phyloP scores from a whole-genome alignment of 495 filamentous ascomycete genomes.

The Penicillium canariense region DNA sequence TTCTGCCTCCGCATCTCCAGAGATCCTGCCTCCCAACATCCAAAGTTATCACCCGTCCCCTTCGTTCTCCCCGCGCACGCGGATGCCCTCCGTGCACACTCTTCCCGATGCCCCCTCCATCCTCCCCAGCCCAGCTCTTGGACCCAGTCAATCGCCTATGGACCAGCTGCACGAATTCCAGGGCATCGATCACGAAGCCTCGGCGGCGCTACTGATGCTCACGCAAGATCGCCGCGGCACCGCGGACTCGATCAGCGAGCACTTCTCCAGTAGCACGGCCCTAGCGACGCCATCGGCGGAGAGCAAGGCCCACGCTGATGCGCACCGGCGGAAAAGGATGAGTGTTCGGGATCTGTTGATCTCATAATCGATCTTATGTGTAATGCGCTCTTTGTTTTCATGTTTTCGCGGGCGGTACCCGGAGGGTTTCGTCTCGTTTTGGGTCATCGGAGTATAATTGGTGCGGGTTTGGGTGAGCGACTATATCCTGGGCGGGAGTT shows the following conservation, averaged over 20 bases:
- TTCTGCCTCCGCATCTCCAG: constrained; percentile 41
- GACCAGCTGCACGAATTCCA: constrained; percentile 27
- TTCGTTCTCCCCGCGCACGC: constrained; percentile 38
- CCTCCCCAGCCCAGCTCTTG: constrained; percentile 44
- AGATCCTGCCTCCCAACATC: constrained; percentile 23
- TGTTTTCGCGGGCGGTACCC: not conserved
- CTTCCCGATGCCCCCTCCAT: constrained; percentile 33
- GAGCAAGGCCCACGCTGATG: constrained; percentile 7
- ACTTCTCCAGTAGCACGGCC: constrained; percentile 19
- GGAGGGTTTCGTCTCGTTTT: not conserved
- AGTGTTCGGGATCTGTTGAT: constrained; percentile 79
- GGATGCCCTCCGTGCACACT: constrained; percentile 28
- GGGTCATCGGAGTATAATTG: not conserved
- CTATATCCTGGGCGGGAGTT: constrained; percentile 1
- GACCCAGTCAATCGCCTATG: constrained; percentile 28
- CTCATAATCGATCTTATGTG: constrained; percentile 30
- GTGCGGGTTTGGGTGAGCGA: not conserved
- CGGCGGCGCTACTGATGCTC: constrained; percentile 75
- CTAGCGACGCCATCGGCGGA: constrained; percentile 6
- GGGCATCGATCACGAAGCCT: constrained; percentile 72
- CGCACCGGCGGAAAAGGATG: constrained; percentile 53
- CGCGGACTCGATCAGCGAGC: constrained; percentile 33
- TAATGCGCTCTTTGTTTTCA: not conserved
- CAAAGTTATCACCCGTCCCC: constrained; percentile 36
- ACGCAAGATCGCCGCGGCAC: constrained; percentile 62